phyloP scores from a whole-genome alignment of 2,329 filamentous ascomycete genomes.

The Leptographium procerum region DNA sequence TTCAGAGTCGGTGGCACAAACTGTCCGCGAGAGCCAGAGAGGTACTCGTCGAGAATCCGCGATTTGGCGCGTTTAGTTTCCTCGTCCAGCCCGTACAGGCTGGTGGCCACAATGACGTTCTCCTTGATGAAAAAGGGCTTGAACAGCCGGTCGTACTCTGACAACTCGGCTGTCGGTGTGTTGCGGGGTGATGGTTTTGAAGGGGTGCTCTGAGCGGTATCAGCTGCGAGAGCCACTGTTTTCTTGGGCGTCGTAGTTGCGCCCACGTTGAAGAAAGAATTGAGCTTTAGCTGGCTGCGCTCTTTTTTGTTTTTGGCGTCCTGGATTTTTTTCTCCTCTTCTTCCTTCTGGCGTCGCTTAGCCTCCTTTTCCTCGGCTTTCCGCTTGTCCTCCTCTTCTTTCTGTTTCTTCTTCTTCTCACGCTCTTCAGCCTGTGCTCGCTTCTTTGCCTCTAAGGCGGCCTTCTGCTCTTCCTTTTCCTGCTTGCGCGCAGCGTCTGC shows the following conservation, averaged over 20 bases:
- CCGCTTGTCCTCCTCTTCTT: slow-evolving; percentile 22
- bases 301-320: slow-evolving; percentile 38
- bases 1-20: slow-evolving; percentile 27
- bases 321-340: slow-evolving; percentile 31
- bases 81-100: slow-evolving; percentile 45
- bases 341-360: slow-evolving; percentile 40
- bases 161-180: slow-evolving; percentile 16
- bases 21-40: slow-evolving; percentile 35
- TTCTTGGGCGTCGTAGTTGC: slow-evolving; percentile 26
- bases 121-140: slow-evolving; percentile 70
- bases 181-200: slow-evolving; percentile 19
- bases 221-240: neutral
- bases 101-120: slow-evolving; percentile 58
- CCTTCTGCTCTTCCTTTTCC: slow-evolving; percentile 23
- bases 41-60: slow-evolving; percentile 38
- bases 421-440: slow-evolving; percentile 20
- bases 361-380: slow-evolving; percentile 29
- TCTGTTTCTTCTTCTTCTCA: slow-evolving; percentile 24
- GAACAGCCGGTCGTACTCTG: slow-evolving; percentile 60
- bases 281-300: slow-evolving; percentile 35
- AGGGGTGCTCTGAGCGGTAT: slow-evolving; percentile 1
- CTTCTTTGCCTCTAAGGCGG: slow-evolving; percentile 25
- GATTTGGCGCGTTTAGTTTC: slow-evolving; percentile 42
- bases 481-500: slow-evolving; percentile 25
- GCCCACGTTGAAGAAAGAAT: slow-evolving; percentile 31